Percentiles rank a stretch among this genome's conserved stretches.
Evolutionary conservation across 495 filamentous ascomycete species (phyloP).

Genomic region (Aspergillus steynii): DNA sequence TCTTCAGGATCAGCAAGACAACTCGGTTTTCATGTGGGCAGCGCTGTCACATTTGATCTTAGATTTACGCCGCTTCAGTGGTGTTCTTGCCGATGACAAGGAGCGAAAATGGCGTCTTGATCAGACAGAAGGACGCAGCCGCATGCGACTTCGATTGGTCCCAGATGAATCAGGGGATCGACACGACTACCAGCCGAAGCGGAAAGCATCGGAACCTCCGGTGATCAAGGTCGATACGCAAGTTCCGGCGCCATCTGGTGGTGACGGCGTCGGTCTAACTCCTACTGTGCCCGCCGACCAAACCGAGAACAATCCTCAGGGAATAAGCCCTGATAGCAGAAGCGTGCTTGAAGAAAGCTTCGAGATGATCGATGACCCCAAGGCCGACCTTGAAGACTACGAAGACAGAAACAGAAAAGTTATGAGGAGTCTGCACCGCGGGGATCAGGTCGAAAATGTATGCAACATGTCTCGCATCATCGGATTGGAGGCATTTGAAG

Average conservation of each 20-base stretch:
- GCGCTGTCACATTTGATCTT: slow-evolving; percentile 71
- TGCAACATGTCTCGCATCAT: slow-evolving; percentile 94
- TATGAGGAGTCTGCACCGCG: slow-evolving; percentile 88
- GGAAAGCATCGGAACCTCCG: slow-evolving; percentile 57
- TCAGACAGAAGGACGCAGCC: slow-evolving; percentile 91
- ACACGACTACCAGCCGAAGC: slow-evolving; percentile 83
- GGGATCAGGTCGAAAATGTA: slow-evolving; percentile 89
- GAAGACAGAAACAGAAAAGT: slow-evolving; percentile 98
- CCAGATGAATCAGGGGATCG: slow-evolving; percentile 68
- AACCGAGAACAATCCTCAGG: slow-evolving; percentile 27
- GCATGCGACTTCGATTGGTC: slow-evolving; percentile 85
- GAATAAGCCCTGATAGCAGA: slow-evolving; percentile 45
- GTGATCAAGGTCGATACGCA: slow-evolving; percentile 39
- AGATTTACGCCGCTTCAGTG: slow-evolving; percentile 73
- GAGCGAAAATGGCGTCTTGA: slow-evolving; percentile 85
- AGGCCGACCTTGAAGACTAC: slow-evolving; percentile 79
- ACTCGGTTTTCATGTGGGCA: slow-evolving; percentile 68
- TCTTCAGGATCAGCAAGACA: slow-evolving; percentile 90
- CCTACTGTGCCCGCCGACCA: slow-evolving; percentile 34
- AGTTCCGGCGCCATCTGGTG: slow-evolving; percentile 28
- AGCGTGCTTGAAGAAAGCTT: slow-evolving; percentile 77
- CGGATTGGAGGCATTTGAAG: slow-evolving; percentile 88
- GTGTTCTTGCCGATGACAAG: slow-evolving; percentile 67
- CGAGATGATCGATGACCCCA: slow-evolving; percentile 87
- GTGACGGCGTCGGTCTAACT: slow-evolving; percentile 38